A percentile compares a stretch with the other conserved stretches of the same genome.
phyloP scores from a whole-genome alignment of 768 basidiomycete species.

The Rhizopogon roseolus region DNA sequence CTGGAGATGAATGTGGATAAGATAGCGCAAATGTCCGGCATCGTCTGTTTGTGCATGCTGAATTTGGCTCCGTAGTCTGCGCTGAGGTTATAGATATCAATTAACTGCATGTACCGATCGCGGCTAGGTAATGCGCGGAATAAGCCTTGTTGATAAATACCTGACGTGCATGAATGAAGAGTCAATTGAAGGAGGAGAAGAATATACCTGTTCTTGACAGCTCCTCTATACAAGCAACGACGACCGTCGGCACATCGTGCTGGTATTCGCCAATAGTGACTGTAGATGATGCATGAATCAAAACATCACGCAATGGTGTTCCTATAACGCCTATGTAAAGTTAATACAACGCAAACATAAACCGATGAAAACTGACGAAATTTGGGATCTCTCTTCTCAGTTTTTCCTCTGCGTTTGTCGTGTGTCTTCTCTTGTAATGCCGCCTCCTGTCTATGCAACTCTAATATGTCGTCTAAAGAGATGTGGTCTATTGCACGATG shows the following conservation, averaged over 20 bases:
- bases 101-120: constrained; percentile 33
- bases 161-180: constrained; percentile 16
- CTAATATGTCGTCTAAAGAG: constrained; percentile 12
- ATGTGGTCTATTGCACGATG: constrained; percentile 24
- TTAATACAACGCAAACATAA: neutral
- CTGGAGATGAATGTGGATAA: constrained; percentile 43
- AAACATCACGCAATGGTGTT: constrained; percentile 28
- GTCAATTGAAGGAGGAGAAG: neutral
- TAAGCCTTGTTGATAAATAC: constrained; percentile 37
- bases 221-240: constrained; percentile 40
- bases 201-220: constrained; percentile 38
- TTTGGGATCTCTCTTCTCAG: constrained; percentile 16
- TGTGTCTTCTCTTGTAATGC: constrained; percentile 20
- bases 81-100: constrained; percentile 32
- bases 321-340: constrained; percentile 30
- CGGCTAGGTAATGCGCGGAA: constrained; percentile 40
- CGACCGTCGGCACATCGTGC: constrained; percentile 34
- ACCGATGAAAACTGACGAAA: constrained; percentile 18
- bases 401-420: constrained; percentile 11
- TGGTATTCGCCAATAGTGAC: constrained; percentile 32
- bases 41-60: constrained; percentile 30
- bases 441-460: constrained; percentile 12
- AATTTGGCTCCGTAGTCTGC: constrained; percentile 16
- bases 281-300: constrained; percentile 26
- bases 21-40: constrained; percentile 40